Base-by-base conservation (phyloP, 139 green algal species). In the Trebouxia sp. region DNA sequence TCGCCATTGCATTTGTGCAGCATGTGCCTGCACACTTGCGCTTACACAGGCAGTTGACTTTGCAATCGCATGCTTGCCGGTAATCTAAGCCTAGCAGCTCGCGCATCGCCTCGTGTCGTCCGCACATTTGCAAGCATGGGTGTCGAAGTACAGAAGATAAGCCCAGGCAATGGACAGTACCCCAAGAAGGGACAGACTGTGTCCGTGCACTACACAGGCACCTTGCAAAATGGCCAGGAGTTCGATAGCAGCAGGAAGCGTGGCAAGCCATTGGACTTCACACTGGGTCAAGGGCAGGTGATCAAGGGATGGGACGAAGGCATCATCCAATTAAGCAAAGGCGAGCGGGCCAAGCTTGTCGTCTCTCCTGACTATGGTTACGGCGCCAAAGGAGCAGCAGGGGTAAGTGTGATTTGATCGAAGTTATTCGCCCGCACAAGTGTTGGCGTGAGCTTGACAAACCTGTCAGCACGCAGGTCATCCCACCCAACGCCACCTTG, bases 191-290 rank as follows among this genome's bases (percentile, higher is more conserved):
- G 78, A 6, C 41, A 83, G 22, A 83, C n/a, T 14, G 85, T 91
- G 22, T 89, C 81, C 3, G 87, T 92, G 66, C 90, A 94, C 83
- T 94, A 94, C 85, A 90, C 85, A 15, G 81, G 82, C 62, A 85
- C 45, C 24, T 32, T 65, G n/a, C 7, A 72, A 24, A 48, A 72
- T 9, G 93, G 93, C 47, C 87, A 82, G 39, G 92, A 96, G 86
- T 97, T 97, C 76, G 93, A 97, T 77, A 83, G 78, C 35, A 84
- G 41, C 37, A 84, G 82, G 11, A 88, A 94, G 65, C 84, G 91
- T 6, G 77, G 75, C n/a, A n/a, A 88, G 53, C 88, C 86, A 3
- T 86, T 92, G 41, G 72, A 86, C 6, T 94, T 94, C 88, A 80
- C 65, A 26, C 87, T 93, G 38, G 89, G 89, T 41, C 79, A 91